phyloP scores from a whole-genome alignment of 2,329 filamentous ascomycete species.

The Venturia pyrina region DNA sequence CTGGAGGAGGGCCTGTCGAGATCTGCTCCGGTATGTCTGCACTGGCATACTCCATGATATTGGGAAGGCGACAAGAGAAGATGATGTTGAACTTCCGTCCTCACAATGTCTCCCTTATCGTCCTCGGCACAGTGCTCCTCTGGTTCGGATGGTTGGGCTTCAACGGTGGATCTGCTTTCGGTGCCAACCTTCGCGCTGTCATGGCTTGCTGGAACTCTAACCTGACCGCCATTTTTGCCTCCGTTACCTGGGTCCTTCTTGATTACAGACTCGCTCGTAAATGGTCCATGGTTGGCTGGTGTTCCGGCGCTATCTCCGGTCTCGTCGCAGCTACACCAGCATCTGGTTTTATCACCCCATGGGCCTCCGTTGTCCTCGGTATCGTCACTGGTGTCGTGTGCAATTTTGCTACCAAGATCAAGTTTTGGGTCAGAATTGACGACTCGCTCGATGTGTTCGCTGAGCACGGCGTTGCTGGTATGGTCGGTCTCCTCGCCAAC shows the following conservation, averaged over 20 bases:
- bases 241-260: conserved; percentile 88
- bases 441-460: conserved; percentile 88
- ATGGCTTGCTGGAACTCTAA: conserved; percentile 99
- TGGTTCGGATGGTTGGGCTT: conserved; percentile 99
- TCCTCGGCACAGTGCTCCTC: conserved; percentile 86
- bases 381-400: conserved; percentile 56
- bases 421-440: conserved; percentile 69
- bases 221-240: conserved; percentile 81
- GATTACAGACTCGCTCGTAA: conserved; percentile 91
- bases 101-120: conserved; percentile 96
- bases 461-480: conserved; percentile 77
- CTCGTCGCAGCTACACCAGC: conserved; percentile 81
- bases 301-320: conserved; percentile 77
- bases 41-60: conserved; percentile 88
- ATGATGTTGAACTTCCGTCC: conserved; percentile 99
- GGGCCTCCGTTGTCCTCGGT: conserved; percentile 52
- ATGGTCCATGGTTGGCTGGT: conserved; percentile 92
- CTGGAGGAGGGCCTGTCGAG: conserved; percentile 93
- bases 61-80: conserved; percentile 92
- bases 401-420: conserved; percentile 81
- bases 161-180: conserved; percentile 92
- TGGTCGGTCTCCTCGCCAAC: conserved; percentile 69
- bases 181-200: conserved; percentile 83
- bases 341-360: conserved; percentile 65
- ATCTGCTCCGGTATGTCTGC: conserved; percentile 90